Conservation (phyloP, 805 yeast genomes). For the Wickerhamomyces pijperi region DNA sequence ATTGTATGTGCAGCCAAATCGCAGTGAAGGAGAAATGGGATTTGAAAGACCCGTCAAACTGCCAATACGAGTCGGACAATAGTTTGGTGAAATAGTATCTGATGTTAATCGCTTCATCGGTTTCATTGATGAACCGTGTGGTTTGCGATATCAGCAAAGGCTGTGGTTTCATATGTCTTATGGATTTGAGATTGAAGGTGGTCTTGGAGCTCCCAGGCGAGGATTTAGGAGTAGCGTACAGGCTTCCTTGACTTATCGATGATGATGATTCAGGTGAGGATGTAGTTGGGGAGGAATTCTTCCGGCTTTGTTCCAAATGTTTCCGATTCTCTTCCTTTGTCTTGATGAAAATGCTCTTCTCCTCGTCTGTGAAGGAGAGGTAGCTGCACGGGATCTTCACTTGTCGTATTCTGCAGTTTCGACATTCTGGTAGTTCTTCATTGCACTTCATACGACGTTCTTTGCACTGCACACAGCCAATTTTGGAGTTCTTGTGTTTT, state of each 20-base stretch:
- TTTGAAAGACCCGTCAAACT: constrained; percentile 2
- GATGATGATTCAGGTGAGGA: no score
- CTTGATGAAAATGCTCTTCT: constrained; percentile 12
- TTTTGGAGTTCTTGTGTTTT: constrained; percentile 21
- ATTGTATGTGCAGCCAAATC: constrained; percentile 12
- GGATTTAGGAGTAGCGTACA: no score
- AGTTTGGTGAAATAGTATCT: constrained; percentile 7
- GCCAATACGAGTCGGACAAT: constrained; percentile 6
- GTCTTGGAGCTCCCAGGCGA: background rate
- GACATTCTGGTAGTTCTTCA: constrained; percentile 37
- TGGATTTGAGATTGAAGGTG: background rate
- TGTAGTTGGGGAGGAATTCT: background rate
- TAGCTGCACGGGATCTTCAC: constrained; percentile 18
- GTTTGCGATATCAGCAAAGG: constrained; percentile 6
- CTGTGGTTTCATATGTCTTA: background rate
- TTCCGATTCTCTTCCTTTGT: constrained; percentile 1
- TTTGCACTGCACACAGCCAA: constrained; percentile 35
- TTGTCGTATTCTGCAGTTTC: constrained; percentile 26
- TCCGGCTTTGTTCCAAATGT: background rate
- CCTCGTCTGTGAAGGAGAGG: constrained; percentile 11
- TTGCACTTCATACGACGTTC: constrained; percentile 41
- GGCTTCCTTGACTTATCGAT: no score
- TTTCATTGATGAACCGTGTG: constrained; percentile 7
- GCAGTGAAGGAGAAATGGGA: constrained; percentile 5
- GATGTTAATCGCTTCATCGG: background rate